phyloP scores from a whole-genome alignment of 2,329 filamentous ascomycete genomes.

The Arthrinium phaeospermum region DNA sequence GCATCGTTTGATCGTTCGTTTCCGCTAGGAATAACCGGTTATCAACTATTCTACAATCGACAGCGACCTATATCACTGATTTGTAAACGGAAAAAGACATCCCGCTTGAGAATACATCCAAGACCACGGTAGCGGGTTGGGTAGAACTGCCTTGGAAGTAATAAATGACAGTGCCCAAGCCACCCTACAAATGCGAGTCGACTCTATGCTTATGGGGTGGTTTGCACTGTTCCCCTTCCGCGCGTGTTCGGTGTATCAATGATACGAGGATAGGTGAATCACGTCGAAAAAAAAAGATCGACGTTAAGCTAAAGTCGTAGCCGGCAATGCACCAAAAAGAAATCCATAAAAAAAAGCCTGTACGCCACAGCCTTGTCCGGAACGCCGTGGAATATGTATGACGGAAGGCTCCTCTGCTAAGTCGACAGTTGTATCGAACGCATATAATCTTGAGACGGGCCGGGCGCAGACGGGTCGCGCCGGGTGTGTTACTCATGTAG shows the following conservation, averaged over 20 bases:
- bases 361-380: neutral
- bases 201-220: neutral
- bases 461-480: neutral
- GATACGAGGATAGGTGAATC: neutral
- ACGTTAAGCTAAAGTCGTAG: neutral
- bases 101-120: neutral
- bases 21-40: neutral
- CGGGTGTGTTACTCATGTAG: neutral
- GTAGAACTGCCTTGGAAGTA: neutral
- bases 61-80: neutral
- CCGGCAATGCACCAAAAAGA: neutral
- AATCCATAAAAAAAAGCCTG: neutral
- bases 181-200: neutral
- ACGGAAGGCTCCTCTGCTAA: neutral
- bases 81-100: neutral
- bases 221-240: neutral
- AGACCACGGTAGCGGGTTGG: neutral
- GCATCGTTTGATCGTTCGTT: too few relatives aligned
- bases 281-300: neutral
- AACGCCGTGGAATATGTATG: conserved; percentile 3
- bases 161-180: neutral
- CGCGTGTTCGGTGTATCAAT: neutral
- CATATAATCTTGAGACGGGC: neutral
- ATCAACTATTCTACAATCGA: neutral
- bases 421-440: neutral